phyloP scores from a whole-genome alignment of 805 yeast species.

The Metschnikowia shivogae region DNA sequence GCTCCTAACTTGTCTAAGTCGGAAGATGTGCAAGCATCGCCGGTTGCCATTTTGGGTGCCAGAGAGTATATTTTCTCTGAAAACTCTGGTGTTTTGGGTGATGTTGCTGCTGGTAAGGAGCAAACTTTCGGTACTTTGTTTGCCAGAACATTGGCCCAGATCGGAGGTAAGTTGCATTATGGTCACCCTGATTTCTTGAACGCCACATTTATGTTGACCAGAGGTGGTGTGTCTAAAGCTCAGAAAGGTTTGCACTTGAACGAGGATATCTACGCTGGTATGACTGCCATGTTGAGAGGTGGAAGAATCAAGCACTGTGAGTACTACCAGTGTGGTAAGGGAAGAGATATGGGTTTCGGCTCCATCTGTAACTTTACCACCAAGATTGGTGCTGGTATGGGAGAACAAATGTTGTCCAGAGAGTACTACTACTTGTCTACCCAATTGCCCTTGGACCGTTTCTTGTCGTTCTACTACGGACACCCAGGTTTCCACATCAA shows the following conservation, averaged over 20 bases:
- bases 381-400: constrained; percentile 88
- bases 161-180: constrained; percentile 80
- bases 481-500: constrained; percentile 85
- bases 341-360: constrained; percentile 80
- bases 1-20: constrained; percentile 65
- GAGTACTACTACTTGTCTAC: constrained; percentile 78
- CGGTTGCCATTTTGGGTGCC: constrained; percentile 82
- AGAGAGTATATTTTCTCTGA: constrained; percentile 82
- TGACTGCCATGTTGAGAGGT: constrained; percentile 72
- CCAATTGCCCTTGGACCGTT: constrained; percentile 71
- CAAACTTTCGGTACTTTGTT: constrained; percentile 84
- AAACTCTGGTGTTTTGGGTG: constrained; percentile 77
- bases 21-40: constrained; percentile 41
- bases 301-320: constrained; percentile 84
- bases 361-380: constrained; percentile 79
- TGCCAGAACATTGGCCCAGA: constrained; percentile 75
- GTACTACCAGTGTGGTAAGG: constrained; percentile 82
- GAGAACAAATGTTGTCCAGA: constrained; percentile 79
- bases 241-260: constrained; percentile 79
- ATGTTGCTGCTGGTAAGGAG: constrained; percentile 85
- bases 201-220: constrained; percentile 70
- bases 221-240: constrained; percentile 86
- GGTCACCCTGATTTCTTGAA: constrained; percentile 86
- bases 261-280: constrained; percentile 85
- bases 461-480: constrained; percentile 76